These are phyloP conservation scores for Monsonia emarginata DNA, from an alignment of 441 rosid genomes.

Conservation along the genomic window DNA sequence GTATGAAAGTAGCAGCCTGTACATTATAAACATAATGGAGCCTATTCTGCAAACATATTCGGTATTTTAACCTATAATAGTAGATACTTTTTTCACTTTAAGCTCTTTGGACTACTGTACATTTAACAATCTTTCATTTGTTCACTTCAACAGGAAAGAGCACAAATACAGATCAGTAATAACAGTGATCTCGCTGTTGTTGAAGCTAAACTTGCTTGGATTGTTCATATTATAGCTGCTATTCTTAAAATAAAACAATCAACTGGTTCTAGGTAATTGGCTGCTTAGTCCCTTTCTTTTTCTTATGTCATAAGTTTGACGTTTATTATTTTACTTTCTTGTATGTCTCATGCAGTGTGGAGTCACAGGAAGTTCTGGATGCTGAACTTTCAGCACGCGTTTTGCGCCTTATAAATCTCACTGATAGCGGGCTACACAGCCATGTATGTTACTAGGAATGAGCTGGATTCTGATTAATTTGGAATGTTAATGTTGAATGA, in stretches of 20 bases:
- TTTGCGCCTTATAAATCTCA: slow-evolving; percentile 78
- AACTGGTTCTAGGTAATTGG: slow-evolving; percentile 70
- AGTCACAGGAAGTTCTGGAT: slow-evolving; percentile 93
- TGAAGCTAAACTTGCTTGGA: slow-evolving; percentile 96
- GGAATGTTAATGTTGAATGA: slow-evolving; percentile 3
- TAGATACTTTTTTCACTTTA: slow-evolving; percentile 5
- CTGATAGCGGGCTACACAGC: slow-evolving; percentile 83
- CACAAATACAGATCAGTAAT: slow-evolving; percentile 48
- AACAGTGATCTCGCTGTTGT: slow-evolving; percentile 59
- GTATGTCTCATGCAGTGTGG: slow-evolving; percentile 50
- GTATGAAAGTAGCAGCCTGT: slow-evolving; percentile 81
- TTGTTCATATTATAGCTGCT: slow-evolving; percentile 92
- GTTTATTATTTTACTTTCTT: background rate
- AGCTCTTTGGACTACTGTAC: slow-evolving; percentile 3
- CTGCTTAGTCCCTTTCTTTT: background rate
- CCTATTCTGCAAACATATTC: slow-evolving; percentile 90
- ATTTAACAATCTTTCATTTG: slow-evolving; percentile 5
- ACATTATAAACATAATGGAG: slow-evolving; percentile 79
- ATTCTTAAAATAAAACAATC: slow-evolving; percentile 84
- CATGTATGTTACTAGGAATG: slow-evolving; percentile 40
- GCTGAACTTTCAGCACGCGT: slow-evolving; percentile 99
- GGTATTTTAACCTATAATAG: slow-evolving; percentile 33
- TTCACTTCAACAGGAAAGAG: slow-evolving; percentile 51
- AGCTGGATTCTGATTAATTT: background rate
- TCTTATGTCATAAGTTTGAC: background rate